Evolutionary conservation across 2,329 filamentous ascomycete genomes (phyloP).

Genomic region (Cucurbitaria berberidis): DNA sequence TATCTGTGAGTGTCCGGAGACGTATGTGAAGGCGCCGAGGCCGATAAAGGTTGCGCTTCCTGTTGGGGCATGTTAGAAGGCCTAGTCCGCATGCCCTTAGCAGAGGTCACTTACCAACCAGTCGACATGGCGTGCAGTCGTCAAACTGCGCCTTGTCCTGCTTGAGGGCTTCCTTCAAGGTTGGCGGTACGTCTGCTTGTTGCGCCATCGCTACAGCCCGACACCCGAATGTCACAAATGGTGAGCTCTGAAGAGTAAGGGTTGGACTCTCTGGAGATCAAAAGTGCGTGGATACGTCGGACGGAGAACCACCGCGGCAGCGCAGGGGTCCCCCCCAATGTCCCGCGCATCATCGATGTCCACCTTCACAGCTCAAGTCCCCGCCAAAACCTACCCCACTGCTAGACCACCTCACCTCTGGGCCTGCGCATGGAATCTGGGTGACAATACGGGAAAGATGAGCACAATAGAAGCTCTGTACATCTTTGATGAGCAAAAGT

Average conservation of each 20-base stretch:
- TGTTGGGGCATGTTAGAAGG: slow-evolving; percentile 16
- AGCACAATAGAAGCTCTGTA: slow-evolving; percentile 92
- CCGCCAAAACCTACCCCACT: slow-evolving; percentile 34
- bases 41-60: slow-evolving; percentile 55
- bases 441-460: slow-evolving; percentile 45
- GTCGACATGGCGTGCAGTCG: slow-evolving; percentile 73
- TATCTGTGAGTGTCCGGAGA: slow-evolving; percentile 54
- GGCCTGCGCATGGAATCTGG: slow-evolving; percentile 23
- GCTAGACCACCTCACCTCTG: slow-evolving; percentile 11
- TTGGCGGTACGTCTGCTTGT: slow-evolving; percentile 22
- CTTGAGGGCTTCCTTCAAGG: slow-evolving; percentile 39
- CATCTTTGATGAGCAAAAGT: slow-evolving; percentile 97
- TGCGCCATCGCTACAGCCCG: slow-evolving; percentile 16
- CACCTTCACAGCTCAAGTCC: slow-evolving; percentile 14
- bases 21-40: slow-evolving; percentile 55
- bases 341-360: slow-evolving; percentile 11
- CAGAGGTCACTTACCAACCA: slow-evolving; percentile 63
- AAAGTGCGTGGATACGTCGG: neutral
- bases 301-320: neutral
- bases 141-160: slow-evolving; percentile 51
- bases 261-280: neutral
- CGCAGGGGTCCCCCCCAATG: slow-evolving; percentile 15
- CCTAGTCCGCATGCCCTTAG: neutral
- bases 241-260: neutral
- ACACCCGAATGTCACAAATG: neutral